phyloP scores from a whole-genome alignment of 345 rosid species.

The Linum lewisii region DNA sequence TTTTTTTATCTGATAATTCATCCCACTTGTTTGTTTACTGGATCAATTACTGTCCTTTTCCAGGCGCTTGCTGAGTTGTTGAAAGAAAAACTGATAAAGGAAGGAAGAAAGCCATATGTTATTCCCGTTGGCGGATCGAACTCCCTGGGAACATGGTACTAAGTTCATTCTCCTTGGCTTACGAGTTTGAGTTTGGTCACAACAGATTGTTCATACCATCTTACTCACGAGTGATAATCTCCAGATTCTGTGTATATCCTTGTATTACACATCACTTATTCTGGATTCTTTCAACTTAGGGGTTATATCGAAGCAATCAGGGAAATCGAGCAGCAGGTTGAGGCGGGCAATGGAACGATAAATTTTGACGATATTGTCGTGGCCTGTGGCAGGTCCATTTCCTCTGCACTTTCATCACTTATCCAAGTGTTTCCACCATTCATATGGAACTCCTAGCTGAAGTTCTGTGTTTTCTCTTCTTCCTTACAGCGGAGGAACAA shows the following conservation, averaged over 20 bases:
- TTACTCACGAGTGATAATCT: no score
- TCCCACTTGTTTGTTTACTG: slow-evolving; percentile 16
- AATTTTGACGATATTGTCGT: slow-evolving; percentile 82
- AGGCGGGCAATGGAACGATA: slow-evolving; percentile 24
- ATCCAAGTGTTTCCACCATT: not conserved
- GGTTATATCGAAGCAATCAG: slow-evolving; percentile 80
- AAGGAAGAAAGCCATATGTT: slow-evolving; percentile 84
- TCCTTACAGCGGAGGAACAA: slow-evolving; percentile 65
- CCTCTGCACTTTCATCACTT: slow-evolving; percentile 10
- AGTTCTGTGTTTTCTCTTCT: slow-evolving; percentile 10
- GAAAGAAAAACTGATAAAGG: slow-evolving; percentile 64
- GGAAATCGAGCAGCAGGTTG: slow-evolving; percentile 81
- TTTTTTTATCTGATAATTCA: not conserved
- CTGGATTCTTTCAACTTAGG: slow-evolving; percentile 30
- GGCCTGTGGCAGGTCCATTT: slow-evolving; percentile 88
- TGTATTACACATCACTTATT: not conserved
- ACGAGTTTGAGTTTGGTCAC: not conserved
- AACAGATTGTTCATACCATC: no score
- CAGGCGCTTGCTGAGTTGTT: slow-evolving; percentile 64
- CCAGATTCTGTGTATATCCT: not conserved
- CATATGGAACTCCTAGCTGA: not conserved
- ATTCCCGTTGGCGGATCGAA: slow-evolving; percentile 96
- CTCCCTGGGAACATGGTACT: slow-evolving; percentile 93
- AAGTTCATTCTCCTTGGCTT: slow-evolving; percentile 19
- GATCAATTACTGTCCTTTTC: not conserved